Evolutionary conservation across 208 protist species (phyloP).

Genomic region (Leishmania tropica): DNA sequence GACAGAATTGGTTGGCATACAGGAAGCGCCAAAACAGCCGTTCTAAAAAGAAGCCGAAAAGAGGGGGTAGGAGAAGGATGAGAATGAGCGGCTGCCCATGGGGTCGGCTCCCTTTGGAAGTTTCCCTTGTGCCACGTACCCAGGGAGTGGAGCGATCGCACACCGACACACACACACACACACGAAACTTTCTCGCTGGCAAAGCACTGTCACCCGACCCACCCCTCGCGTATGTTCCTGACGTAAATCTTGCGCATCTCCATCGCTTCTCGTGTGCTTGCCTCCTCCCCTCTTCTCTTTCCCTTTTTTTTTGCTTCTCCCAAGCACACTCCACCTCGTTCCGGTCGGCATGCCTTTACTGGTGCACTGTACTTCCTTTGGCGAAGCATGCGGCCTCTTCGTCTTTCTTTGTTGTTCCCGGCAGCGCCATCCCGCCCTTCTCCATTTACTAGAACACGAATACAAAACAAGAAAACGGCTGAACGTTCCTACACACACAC

Average conservation of each 20-base stretch:
- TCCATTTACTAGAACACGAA: constrained; percentile 1
- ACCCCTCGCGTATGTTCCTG: neutral
- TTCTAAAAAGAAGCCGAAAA: neutral
- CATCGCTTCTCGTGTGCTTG: neutral
- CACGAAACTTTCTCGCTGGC: neutral
- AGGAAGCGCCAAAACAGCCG: neutral
- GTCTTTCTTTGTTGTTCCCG: too few species aligned
- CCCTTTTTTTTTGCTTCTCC: too few species aligned
- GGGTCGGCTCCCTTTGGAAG: neutral
- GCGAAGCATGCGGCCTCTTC: too few species aligned
- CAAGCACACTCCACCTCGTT: too few species aligned
- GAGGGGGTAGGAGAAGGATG: neutral
- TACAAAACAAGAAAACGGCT: constrained; percentile 10
- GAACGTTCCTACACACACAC: neutral
- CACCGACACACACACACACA: neutral
- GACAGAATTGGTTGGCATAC: neutral
- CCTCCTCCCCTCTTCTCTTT: neutral
- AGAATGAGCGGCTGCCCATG: neutral
- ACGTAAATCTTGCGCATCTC: neutral
- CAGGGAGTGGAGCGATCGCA: neutral
- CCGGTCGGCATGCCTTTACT: too few species aligned
- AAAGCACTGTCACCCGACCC: neutral
- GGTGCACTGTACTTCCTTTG: too few species aligned
- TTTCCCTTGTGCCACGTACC: neutral
- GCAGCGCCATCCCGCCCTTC: too few species aligned